Evolutionary conservation across 805 yeast genomes (phyloP), one percentile per base, ranked within the genome.

Genomic region (Myxozyma monticola): DNA sequence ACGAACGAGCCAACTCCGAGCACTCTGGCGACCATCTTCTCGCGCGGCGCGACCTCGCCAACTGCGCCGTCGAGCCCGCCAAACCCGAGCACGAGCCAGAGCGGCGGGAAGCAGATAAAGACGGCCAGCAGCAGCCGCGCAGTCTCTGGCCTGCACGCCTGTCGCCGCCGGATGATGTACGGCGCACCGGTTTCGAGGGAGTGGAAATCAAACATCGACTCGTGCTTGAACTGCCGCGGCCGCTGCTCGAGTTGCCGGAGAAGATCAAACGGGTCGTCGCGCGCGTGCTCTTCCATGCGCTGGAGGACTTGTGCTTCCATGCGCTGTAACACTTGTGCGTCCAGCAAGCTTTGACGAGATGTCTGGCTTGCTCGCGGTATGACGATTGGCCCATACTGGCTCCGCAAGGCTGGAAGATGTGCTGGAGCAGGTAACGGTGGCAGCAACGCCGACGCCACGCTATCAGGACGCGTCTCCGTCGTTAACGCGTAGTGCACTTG

Each of bases 31-130:
- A 54, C 49, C 8, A 57, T 49, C 66, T 71, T 62, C 56, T 55
- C 56, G 9, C 55, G 18, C 24, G 60, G 49, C 29, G 69, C 65
- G 1, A 71, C 49, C 28, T 56, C 60, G 4, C 75, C 75, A 2
- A 62, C 51, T 2, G 57, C 51, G 3, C 45, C 28, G 48, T 71
- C 75, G 33, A 69, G 59, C 50, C 59, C 64, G 6, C 75, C 75
- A 2, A 60, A 48, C n/a, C 67, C 71, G 36, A 71, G 51, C 4
- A 71, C 63, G 30, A 71, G 47, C 71, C 71, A 70, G 22, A 63
- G 43, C 15, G 74, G 75, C 2, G 75, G 75, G 51, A 71, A 69
- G 21, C 58, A 26, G 0, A 56, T 14, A 37, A 62, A 65, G 15
- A 37, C 49, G 1, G 47, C 33, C 24, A 69, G 45, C 15, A 65